A percentile compares a stretch with the other conserved stretches of the same genome.
These are phyloP conservation scores for Nymphaea colorata DNA, from an alignment of 164 flowering plant genomes.

Conservation along the genomic window DNA sequence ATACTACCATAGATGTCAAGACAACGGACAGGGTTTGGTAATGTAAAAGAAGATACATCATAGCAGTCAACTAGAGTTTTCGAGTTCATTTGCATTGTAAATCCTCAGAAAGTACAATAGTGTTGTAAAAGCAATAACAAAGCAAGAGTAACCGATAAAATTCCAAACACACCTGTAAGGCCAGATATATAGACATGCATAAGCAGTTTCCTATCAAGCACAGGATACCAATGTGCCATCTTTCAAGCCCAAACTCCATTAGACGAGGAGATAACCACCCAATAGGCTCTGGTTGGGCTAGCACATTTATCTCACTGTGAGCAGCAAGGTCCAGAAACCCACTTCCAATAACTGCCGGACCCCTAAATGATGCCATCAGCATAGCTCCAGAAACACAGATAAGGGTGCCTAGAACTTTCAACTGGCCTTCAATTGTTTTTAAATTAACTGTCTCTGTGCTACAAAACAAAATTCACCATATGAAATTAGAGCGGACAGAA, in stretches of 20 bases:
- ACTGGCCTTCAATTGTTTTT: slow-evolving; percentile 59
- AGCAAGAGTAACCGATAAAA: neutral
- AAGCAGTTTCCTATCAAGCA: slow-evolving; percentile 89
- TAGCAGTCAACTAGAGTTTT: too few relatives aligned
- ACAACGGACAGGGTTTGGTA: too few relatives aligned
- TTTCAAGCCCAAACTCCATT: slow-evolving; percentile 46
- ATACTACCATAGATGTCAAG: too few relatives aligned
- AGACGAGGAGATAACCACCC: slow-evolving; percentile 64
- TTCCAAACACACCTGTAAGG: slow-evolving; percentile 56
- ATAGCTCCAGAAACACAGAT: slow-evolving; percentile 85
- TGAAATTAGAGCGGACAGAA: slow-evolving; percentile 5
- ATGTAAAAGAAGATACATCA: too few relatives aligned
- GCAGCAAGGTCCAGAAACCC: slow-evolving; percentile 23
- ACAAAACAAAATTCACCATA: slow-evolving; percentile 20
- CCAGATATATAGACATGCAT: slow-evolving; percentile 90
- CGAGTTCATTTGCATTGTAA: too few relatives aligned
- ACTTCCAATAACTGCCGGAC: slow-evolving; percentile 63
- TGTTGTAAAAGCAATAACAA: neutral
- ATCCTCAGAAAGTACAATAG: too few relatives aligned
- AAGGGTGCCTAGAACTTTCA: slow-evolving; percentile 77
- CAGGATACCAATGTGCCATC: slow-evolving; percentile 78
- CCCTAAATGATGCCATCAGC: slow-evolving; percentile 77
- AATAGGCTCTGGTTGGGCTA: slow-evolving; percentile 82
- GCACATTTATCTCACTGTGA: slow-evolving; percentile 57
- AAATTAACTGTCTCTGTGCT: slow-evolving; percentile 84